Base-by-base conservation (phyloP, 2,329 filamentous ascomycete species). In the Penicillium fuscoglaucum region DNA sequence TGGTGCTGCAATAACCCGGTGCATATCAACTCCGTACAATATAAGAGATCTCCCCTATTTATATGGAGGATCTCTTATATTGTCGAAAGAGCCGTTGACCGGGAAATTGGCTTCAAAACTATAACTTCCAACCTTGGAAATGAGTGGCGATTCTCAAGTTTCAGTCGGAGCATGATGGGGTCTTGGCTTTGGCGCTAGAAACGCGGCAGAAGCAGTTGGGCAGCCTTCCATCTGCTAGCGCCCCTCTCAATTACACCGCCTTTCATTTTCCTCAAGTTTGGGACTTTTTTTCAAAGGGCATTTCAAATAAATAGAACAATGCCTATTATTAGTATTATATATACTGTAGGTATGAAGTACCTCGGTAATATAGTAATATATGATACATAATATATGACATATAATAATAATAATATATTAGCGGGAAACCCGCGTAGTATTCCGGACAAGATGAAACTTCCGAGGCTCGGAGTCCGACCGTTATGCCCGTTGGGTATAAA, bases 181-280 rank as follows among this genome's bases (percentile, higher is more conserved):
- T 67, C 69, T 71, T 72, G 64, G 69, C 65, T 66, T 68, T 46
- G 61, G 59, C 69, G 67, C 70, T 71, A 72, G 68, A 72, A 72
- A 62, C 59, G 64, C 65, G 62, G 62, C 60, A 71, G 68, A 73
- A 72, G 67, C 61, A 64, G 66, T 66, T 57, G 59, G 60, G 45
- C 44, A 40, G 28, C 28, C 50, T 53, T 53, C 51, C 8, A 46
- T 37, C 29, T 15, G 5, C 35, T 46, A 12, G 35, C 35, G 49
- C 37, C 39, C 7, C 33, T 21, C 7, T 13, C 15, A 2, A 13
- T n/a, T n/a, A 52, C 50, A 52, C 50, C 50, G 40, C 39, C 50
- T 41, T 52, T 51, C 37, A 7, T n/a, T 4, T 43, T 24, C 26
- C 37, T 26, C 29, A 19, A 37, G 6, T 37, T 26, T 37, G 24